Evolutionary conservation across 2,329 filamentous ascomycete species (phyloP).

Genomic region (Xylaria sp.): DNA sequence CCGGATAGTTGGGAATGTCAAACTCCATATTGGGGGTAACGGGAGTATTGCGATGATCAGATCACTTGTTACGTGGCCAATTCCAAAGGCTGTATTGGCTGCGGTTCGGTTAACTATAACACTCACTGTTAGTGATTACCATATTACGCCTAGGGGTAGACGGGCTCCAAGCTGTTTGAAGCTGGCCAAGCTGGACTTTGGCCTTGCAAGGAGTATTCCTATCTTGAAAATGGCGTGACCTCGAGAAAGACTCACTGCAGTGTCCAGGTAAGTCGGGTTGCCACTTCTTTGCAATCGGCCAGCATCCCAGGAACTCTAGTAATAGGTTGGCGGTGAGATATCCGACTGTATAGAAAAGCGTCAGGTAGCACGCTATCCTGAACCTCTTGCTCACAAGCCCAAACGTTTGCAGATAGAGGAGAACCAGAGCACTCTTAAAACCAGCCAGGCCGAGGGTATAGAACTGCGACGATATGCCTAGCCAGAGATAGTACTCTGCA

Average conservation of each 20-base stretch:
- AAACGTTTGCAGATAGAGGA: slow-evolving; percentile 48
- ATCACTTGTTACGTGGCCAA: slow-evolving; percentile 49
- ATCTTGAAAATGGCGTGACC: neutral
- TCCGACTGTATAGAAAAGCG: slow-evolving; percentile 59
- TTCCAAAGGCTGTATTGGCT: slow-evolving; percentile 47
- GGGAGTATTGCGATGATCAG: slow-evolving; percentile 49
- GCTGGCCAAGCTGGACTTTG: neutral
- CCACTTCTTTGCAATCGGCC: slow-evolving; percentile 48
- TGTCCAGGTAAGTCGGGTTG: slow-evolving; percentile 40
- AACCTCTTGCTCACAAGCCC: slow-evolving; percentile 45
- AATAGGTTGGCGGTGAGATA: slow-evolving; percentile 70
- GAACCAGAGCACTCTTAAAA: slow-evolving; percentile 48
- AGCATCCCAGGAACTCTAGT: slow-evolving; percentile 47
- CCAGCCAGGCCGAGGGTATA: slow-evolving; percentile 47
- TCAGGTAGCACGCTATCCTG: slow-evolving; percentile 45
- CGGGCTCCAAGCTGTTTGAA: neutral
- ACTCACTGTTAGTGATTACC: neutral
- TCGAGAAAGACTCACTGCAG: slow-evolving; percentile 32
- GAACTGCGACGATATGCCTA: slow-evolving; percentile 49
- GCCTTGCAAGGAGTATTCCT: neutral
- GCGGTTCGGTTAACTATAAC: slow-evolving; percentile 40
- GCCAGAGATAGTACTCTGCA: slow-evolving; percentile 48
- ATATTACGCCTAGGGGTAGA: neutral
- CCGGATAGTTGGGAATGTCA: slow-evolving; percentile 44
- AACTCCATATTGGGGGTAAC: slow-evolving; percentile 45